Percentiles rank a stretch among this genome's conserved stretches.
These are phyloP conservation scores for Linnemannia elongata DNA, from an alignment of 192 early-diverging fungal species.

Conservation along the genomic window DNA sequence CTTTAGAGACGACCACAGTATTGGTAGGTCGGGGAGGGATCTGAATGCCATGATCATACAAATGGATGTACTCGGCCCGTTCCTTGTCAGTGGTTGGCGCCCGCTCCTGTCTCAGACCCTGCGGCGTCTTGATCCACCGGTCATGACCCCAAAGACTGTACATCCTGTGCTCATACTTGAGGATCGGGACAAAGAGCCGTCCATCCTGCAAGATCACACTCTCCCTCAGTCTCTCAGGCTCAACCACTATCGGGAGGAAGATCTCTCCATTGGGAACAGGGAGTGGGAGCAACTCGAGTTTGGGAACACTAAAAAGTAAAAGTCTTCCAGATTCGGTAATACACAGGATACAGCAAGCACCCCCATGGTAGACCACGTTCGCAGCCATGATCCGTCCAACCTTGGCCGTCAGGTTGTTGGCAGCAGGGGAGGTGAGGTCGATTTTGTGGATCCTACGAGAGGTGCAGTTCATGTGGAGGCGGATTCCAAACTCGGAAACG, in stretches of 20 bases:
- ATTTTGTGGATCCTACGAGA: constrained; percentile 44
- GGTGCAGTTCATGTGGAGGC: constrained; percentile 55
- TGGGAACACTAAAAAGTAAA: constrained; percentile 45
- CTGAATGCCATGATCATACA: constrained; percentile 39
- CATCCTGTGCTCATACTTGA: constrained; percentile 46
- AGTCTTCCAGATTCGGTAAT: constrained; percentile 44
- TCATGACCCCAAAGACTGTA: constrained; percentile 57
- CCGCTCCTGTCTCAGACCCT: constrained; percentile 21
- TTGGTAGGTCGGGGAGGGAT: constrained; percentile 36
- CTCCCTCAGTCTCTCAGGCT: constrained; percentile 29
- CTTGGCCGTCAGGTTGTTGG: not conserved
- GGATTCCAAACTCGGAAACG: constrained; percentile 38
- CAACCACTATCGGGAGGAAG: constrained; percentile 34
- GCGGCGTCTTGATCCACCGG: constrained; percentile 34
- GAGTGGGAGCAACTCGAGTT: constrained; percentile 37
- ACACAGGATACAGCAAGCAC: constrained; percentile 44
- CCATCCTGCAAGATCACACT: constrained; percentile 37
- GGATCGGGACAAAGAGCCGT: constrained; percentile 44
- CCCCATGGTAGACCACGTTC: constrained; percentile 43
- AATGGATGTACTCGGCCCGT: constrained; percentile 9
- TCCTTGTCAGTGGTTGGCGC: constrained; percentile 1
- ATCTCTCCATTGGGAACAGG: constrained; percentile 29
- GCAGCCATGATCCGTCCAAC: constrained; percentile 42
- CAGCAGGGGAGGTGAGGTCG: constrained; percentile 15
- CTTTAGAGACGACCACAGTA: not conserved